Percentiles rank a stretch among this genome's conserved stretches.
phyloP scores from a whole-genome alignment of 495 filamentous ascomycete genomes.

The Penicillium manginii region DNA sequence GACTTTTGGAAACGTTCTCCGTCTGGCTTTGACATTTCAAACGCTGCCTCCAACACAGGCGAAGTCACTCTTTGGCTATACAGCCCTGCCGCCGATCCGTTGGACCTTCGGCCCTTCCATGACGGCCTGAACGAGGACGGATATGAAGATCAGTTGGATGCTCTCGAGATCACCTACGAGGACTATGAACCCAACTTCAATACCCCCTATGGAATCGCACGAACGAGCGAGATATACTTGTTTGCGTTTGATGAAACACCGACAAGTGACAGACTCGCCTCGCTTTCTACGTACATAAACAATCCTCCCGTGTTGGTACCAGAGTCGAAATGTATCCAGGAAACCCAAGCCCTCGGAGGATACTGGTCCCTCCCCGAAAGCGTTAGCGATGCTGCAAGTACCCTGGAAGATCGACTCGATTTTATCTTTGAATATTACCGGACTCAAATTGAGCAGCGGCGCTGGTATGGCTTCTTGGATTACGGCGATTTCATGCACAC shows the following conservation, averaged over 20 bases:
- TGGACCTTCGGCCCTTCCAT: slow-evolving; percentile 54
- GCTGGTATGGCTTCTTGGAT: slow-evolving; percentile 58
- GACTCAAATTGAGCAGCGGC: slow-evolving; percentile 44
- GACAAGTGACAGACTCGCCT: slow-evolving; percentile 31
- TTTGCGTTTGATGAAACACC: slow-evolving; percentile 46
- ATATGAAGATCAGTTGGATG: slow-evolving; percentile 52
- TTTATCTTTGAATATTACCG: slow-evolving; percentile 50
- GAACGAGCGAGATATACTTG: slow-evolving; percentile 51
- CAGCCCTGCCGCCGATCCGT: slow-evolving; percentile 46
- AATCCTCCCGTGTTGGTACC: slow-evolving; percentile 43
- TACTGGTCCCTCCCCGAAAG: slow-evolving; percentile 37
- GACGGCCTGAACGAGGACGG: slow-evolving; percentile 50
- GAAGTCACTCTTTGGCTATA: slow-evolving; percentile 56
- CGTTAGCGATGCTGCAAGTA: slow-evolving; percentile 5
- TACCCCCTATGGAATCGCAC: slow-evolving; percentile 51
- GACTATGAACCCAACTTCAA: slow-evolving; percentile 52
- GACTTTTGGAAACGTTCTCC: slow-evolving; percentile 59
- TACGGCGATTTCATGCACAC: slow-evolving; percentile 56
- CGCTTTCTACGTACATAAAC: slow-evolving; percentile 33
- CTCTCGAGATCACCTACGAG: slow-evolving; percentile 57
- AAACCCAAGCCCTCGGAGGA: slow-evolving; percentile 44
- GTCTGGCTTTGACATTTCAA: slow-evolving; percentile 46
- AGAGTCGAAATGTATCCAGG: slow-evolving; percentile 39
- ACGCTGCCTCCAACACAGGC: slow-evolving; percentile 40
- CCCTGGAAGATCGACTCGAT: slow-evolving; percentile 43